These are phyloP conservation scores for Cercophora newfieldiana DNA, from an alignment of 495 filamentous ascomycete genomes.

Conservation along the genomic window DNA sequence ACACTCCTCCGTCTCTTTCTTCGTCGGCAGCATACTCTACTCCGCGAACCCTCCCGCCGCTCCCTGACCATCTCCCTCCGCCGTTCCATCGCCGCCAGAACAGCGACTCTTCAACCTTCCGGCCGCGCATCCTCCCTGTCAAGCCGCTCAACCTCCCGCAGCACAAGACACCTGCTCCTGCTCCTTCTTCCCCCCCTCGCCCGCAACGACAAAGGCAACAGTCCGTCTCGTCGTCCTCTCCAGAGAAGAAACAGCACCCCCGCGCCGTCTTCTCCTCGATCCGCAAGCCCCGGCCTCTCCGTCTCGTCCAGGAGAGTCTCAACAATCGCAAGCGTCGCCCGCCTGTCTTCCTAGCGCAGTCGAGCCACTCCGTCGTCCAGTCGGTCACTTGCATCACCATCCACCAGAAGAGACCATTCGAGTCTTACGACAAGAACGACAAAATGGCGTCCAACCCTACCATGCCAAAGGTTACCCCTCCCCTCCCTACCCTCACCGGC, in stretches of 20 bases:
- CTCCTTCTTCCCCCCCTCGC: neutral
- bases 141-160: constrained; percentile 9
- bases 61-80: constrained; percentile 8
- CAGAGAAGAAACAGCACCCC: constrained; percentile 3
- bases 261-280: constrained; percentile 25
- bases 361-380: constrained; percentile 28
- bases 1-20: neutral
- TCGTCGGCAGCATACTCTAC: constrained; percentile 7
- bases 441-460: constrained; percentile 31
- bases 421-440: too few relatives aligned
- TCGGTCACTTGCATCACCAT: constrained; percentile 45
- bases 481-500: constrained; percentile 18
- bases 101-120: neutral
- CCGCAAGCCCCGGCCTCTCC: constrained; percentile 28
- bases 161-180: constrained; percentile 5
- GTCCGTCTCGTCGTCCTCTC: neutral
- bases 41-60: constrained; percentile 15
- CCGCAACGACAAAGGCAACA: neutral
- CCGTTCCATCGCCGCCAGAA: neutral
- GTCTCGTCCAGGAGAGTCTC: constrained; percentile 26
- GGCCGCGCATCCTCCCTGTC: constrained; percentile 18
- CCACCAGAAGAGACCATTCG: too few relatives aligned
- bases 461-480: constrained; percentile 33
- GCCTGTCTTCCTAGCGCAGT: constrained; percentile 32
- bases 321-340: constrained; percentile 22